These are phyloP conservation scores for Cenchrus fungigraminus DNA, from an alignment of 176 grass and related monocot genomes.

Conservation along the genomic window DNA sequence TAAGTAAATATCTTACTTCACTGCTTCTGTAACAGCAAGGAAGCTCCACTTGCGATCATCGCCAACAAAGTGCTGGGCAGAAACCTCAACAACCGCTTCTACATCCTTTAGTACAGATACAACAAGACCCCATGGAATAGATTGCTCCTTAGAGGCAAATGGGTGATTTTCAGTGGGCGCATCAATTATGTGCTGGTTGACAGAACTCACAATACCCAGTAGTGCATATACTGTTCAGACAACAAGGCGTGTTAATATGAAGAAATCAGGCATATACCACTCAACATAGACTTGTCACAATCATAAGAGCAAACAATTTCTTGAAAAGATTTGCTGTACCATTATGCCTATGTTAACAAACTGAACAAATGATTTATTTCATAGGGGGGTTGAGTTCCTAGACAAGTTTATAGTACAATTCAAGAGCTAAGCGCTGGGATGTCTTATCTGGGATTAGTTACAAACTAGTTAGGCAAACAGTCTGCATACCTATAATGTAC, in stretches of 20 bases:
- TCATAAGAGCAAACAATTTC: neutral
- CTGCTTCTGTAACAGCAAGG: slow-evolving; percentile 72
- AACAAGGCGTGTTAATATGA: slow-evolving; percentile 24
- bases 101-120: slow-evolving; percentile 88
- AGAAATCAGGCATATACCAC: slow-evolving; percentile 23
- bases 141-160: slow-evolving; percentile 46
- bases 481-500: neutral
- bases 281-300: slow-evolving; percentile 6
- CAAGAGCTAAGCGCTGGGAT: slow-evolving; percentile 1
- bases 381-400: neutral
- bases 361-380: neutral
- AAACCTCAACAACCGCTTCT: slow-evolving; percentile 92
- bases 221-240: slow-evolving; percentile 84
- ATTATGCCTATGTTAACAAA: slow-evolving; percentile 1
- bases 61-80: slow-evolving; percentile 82
- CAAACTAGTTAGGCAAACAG: slow-evolving; percentile 4
- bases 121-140: slow-evolving; percentile 77
- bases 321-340: slow-evolving; percentile 1
- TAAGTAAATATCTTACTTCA: slow-evolving; percentile 73
- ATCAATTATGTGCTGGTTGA: slow-evolving; percentile 97
- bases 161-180: slow-evolving; percentile 43
- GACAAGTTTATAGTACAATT: slow-evolving; percentile 15
- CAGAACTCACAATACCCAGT: slow-evolving; percentile 84
- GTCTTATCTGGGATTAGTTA: neutral
- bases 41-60: slow-evolving; percentile 91